These are phyloP conservation scores for Candida schatavii DNA, from an alignment of 805 yeast species.

Conservation along the genomic window DNA sequence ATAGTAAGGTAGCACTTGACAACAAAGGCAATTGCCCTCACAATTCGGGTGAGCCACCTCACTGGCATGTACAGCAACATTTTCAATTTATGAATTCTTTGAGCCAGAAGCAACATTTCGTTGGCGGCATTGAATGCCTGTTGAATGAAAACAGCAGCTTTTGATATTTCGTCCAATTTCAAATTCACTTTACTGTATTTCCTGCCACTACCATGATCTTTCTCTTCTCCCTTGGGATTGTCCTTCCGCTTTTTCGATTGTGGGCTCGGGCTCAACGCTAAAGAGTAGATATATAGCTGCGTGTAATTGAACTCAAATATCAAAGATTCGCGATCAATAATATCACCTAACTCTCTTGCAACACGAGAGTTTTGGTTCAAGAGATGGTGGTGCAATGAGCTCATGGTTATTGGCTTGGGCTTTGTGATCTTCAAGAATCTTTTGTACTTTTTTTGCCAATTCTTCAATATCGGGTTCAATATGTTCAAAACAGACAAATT, in stretches of 20 bases:
- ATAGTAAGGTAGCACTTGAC: conserved; percentile 79
- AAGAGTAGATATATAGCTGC: conserved; percentile 76
- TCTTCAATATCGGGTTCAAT: conserved; percentile 70
- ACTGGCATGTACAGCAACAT: conserved; percentile 80
- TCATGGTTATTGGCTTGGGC: conserved; percentile 30
- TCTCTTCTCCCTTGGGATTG: conserved; percentile 1
- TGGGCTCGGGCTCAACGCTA: conserved; percentile 58
- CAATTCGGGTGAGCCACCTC: conserved; percentile 85
- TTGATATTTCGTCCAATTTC: conserved; percentile 66
- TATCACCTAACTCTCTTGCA: conserved; percentile 34
- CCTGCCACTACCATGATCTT: conserved; percentile 13
- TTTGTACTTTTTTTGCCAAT: conserved; percentile 70
- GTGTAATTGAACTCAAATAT: conserved; percentile 84
- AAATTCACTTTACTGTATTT: conserved; percentile 26
- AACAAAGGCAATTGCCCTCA: conserved; percentile 84
- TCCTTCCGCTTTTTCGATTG: neutral
- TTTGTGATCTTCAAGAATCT: conserved; percentile 51
- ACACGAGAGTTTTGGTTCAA: conserved; percentile 32
- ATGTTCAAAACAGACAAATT: conserved; percentile 70
- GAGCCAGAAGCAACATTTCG: conserved; percentile 69
- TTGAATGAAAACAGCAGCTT: conserved; percentile 73
- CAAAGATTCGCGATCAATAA: conserved; percentile 65
- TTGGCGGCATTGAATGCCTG: conserved; percentile 82
- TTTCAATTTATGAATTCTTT: conserved; percentile 61
- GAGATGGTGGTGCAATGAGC: conserved; percentile 21